Evolutionary conservation across 2,329 filamentous ascomycete species (phyloP), one percentile per base, ranked within the genome.

Genomic region (Botrytis squamosa): DNA sequence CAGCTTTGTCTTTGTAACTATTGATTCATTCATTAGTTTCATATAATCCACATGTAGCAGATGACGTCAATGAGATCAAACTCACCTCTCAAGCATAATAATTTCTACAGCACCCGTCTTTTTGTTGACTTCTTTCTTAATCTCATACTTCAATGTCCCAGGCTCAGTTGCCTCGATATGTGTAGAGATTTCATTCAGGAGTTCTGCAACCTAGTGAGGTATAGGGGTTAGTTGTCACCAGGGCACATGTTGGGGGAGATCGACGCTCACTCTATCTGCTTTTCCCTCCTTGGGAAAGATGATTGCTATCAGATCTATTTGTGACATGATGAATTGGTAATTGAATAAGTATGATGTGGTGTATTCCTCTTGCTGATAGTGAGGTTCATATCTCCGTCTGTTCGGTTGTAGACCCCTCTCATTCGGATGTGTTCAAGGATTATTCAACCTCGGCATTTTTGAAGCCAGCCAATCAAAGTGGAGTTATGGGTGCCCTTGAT

Each of bases 21-120:
- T 36, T 9, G 29, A 36, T 29, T 25, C 22, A 36, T 6, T n/a
- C 44, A 33, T 73, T 4, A 71, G 52, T n/a, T 36, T 60, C 44
- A 36, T 36, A 33, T 20, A 25, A 55, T 57, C 33, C 22, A 70
- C 8, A 36, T 38, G n/a, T 20, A 36, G 16, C 14, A 29, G 46
- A 18, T 20, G n/a, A 25, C 10, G 8, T 22, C 62, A 40, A 38
- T 9, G 20, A 22, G 42, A 12, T 62, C 25, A 36, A 69, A 71
- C 73, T 25, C 65, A 80, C 80, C 66, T 80, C 73, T 81, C 80
- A 46, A 81, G 8, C 78, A 81, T 74, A 55, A 81, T 75, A 1
- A 81, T 67, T 62, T 80, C 76, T 29, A 80, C 78, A 40, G 74
- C 70, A 7, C 79, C 79, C n/a, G 74, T 74, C 57, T 78, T 76